Evolutionary conservation across 2,329 filamentous ascomycete genomes (phyloP), one percentile per base, ranked within the genome.

Genomic region (Colletotrichum camelliae): DNA sequence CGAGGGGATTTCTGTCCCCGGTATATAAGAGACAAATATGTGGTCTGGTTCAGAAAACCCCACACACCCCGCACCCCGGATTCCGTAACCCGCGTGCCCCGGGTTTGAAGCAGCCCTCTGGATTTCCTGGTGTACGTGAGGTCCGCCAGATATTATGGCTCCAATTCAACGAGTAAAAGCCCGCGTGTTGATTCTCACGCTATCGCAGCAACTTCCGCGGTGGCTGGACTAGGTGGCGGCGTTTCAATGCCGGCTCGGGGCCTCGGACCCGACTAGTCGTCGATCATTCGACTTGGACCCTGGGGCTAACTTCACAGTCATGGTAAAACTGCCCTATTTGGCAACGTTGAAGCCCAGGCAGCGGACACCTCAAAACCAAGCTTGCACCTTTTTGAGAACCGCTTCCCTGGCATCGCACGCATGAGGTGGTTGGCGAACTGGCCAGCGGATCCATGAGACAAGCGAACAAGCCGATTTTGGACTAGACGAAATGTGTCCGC

Each of bases 1-100:
- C 43, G n/a, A 52, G 43, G 43, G 43, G 43, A 52, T 52, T 52
- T 52, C 58, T 61, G 58, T 61, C n/a, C 43, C 43, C 43, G 43
- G 43, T 21, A 13, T 52, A 52, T 52, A 52, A 21, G 7, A 52
- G 1, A 52, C 10, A 52, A 52, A 52, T 52, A 52, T 52, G 6
- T 52, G 1, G 43, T 52, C 43, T 52, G 7, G 43, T 52, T n/a
- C 5, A 52, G n/a, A 10, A 52, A 24, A 52, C 43, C 43, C 43
- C 43, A 52, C 43, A 52, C 43, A 52, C 43, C 43, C 43, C 43
- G 43, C 43, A 52, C 43, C n/a, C 43, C 43, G n/a, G 43, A 52
- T 21, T 21, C 43, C 43, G 43, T 10, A 52, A 4, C 43, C 43
- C 43, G 43, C 43, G 43, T 52, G n/a, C 43, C 43, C 43, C 43